Conservation (phyloP, 768 basidiomycete species). For the Pulveroboletus sp. region DNA sequence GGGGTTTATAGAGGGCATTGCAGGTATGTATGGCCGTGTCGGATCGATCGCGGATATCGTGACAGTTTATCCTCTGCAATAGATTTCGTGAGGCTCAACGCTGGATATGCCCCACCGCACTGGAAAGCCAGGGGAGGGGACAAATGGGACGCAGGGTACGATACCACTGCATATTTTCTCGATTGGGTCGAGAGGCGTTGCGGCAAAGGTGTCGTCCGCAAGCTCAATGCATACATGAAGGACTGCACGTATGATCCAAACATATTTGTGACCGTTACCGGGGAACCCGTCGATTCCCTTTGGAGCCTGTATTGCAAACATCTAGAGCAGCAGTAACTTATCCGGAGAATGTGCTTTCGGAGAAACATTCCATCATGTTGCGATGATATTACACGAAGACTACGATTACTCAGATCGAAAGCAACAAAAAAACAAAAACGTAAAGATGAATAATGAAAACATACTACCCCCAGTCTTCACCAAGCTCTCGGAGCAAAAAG, state of each 20-base stretch:
- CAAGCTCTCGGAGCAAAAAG: constrained; percentile 77
- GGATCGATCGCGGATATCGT: not conserved
- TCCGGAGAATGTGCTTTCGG: not conserved
- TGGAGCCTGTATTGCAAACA: constrained; percentile 56
- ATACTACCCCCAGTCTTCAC: constrained; percentile 71
- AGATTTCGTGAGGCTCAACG: constrained; percentile 73
- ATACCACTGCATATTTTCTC: constrained; percentile 71
- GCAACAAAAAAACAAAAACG: constrained; percentile 8
- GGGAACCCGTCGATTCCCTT: constrained; percentile 49
- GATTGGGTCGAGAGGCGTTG: constrained; percentile 59
- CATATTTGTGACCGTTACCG: constrained; percentile 54
- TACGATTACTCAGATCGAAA: constrained; percentile 22
- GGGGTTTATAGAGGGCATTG: constrained; percentile 78
- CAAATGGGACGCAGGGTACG: constrained; percentile 76
- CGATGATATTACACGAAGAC: constrained; percentile 16
- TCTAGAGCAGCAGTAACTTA: constrained; percentile 23
- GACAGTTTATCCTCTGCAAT: not conserved
- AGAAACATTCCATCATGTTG: constrained; percentile 11
- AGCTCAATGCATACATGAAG: constrained; percentile 56
- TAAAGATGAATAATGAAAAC: not conserved
- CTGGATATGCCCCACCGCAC: constrained; percentile 62
- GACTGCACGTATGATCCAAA: constrained; percentile 46
- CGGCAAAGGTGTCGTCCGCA: constrained; percentile 51
- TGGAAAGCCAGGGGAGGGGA: constrained; percentile 52
- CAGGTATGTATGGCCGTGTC: constrained; percentile 55